Evolutionary conservation across 148 eudicot genomes (phyloP).

Genomic region (Camellia sinensis): DNA sequence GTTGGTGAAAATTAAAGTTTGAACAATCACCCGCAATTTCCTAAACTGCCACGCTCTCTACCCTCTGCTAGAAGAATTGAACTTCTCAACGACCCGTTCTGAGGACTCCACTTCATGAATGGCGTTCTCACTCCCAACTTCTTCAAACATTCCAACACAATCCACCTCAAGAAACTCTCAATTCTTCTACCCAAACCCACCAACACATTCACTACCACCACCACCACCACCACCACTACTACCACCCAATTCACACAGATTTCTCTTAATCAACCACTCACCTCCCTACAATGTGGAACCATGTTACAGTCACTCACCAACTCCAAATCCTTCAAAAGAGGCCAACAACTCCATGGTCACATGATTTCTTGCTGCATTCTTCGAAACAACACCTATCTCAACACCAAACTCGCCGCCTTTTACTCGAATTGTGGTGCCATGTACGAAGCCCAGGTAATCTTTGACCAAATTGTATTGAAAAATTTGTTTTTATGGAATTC

Average conservation of each 20-base stretch:
- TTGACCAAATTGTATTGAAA: constrained; percentile 13
- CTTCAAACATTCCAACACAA: neutral
- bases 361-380: constrained; percentile 14
- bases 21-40: neutral
- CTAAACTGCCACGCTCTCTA: neutral
- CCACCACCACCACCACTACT: neutral
- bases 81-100: neutral
- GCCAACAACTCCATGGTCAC: constrained; percentile 17
- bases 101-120: neutral
- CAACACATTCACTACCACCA: neutral
- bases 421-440: constrained; percentile 16
- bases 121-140: neutral
- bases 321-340: constrained; percentile 6
- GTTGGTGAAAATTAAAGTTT: no score
- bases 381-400: constrained; percentile 17
- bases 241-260: neutral
- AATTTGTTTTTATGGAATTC: constrained; percentile 22
- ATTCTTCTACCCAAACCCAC: neutral
- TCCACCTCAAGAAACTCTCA: neutral
- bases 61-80: neutral
- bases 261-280: constrained; percentile 3
- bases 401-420: constrained; percentile 21
- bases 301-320: constrained; percentile 17
- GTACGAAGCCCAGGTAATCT: constrained; percentile 9
- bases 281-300: constrained; percentile 25